Base-by-base conservation (phyloP, 805 yeast species). In the Dipodascus geniculatus region DNA sequence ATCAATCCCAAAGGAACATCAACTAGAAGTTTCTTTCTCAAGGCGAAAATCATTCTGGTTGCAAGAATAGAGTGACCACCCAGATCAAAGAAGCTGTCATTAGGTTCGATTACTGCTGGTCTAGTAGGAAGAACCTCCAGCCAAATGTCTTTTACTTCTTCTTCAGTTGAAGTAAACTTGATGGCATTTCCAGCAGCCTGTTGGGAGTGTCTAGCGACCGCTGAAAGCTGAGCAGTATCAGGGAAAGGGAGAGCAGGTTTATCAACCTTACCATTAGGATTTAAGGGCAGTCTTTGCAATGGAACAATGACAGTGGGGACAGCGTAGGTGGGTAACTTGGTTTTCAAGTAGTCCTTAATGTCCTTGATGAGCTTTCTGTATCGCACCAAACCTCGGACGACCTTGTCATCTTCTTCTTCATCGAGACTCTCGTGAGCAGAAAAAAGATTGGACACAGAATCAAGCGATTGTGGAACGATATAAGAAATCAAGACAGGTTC, bases 41-140 rank as follows among this genome's bases (percentile, higher is more conserved):
- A 78, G 60, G 86, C 90, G 63, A 93, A 93, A 57, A 93, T 91
- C 96, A 93, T 89, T 66, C 95, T 80, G 0, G 99, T 95, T 4
- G 98, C 98, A 58, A 93, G 74, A 62, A 93, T 91, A 1, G 98
- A 91, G 69, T 93, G 99, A 1, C 99, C 99, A 55, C 99, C 99
- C 52, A 95, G 73, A 65, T 93, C 99, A 64, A 93, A 93, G 79
- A 93, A 93, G 1, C 95, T 86, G 67, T 93, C 99, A 1, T 78
- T 78, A 33, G 84, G 83, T 28, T 83, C 74, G 48, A 89, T 77
- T 1, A 85, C 71, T 1, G 91, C 84, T 3, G 97, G 96, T 58
- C 80, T 78, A 60, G 81, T 85, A 48, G 98, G 98, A 60, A 93
- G 75, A 11, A 93, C 84, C 23, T 77, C 77, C 52, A 85, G 70